A percentile compares a stretch with the other conserved stretches of the same genome.
Conservation (phyloP, 1,284 basidiomycete species). For the Cutaneotrichosporon sp. region DNA sequence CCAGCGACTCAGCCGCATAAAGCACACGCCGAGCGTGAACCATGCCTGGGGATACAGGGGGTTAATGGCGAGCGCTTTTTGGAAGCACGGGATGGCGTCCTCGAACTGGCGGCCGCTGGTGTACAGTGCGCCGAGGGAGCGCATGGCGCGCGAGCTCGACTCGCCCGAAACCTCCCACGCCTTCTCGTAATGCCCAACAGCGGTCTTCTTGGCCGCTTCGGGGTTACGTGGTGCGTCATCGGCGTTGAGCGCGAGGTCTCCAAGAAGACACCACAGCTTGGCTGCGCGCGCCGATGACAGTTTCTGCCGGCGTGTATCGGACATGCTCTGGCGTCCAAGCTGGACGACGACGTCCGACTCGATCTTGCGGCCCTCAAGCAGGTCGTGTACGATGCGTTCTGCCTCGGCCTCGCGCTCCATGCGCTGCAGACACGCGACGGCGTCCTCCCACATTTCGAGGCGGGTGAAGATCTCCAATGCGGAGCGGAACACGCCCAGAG, state of each 20-base stretch:
- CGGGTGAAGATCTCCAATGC: constrained; percentile 87
- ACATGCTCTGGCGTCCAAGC: constrained; percentile 55
- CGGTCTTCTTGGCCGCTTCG: constrained; percentile 39
- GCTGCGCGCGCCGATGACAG: constrained; percentile 71
- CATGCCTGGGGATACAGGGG: constrained; percentile 80
- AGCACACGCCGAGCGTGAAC: constrained; percentile 93
- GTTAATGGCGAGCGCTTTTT: constrained; percentile 76
- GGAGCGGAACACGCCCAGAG: constrained; percentile 75
- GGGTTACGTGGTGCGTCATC: constrained; percentile 31
- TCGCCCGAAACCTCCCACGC: constrained; percentile 79
- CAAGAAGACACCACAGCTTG: constrained; percentile 92
- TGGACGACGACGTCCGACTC: constrained; percentile 70
- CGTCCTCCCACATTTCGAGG: constrained; percentile 96
- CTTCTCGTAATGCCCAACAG: constrained; percentile 67
- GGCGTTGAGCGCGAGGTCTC: constrained; percentile 72
- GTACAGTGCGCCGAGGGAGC: constrained; percentile 79
- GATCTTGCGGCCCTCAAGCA: constrained; percentile 72
- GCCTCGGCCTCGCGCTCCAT: constrained; percentile 74
- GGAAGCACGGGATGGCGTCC: constrained; percentile 63
- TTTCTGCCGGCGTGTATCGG: constrained; percentile 50
- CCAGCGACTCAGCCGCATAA: constrained; percentile 76
- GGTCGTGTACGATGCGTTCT: constrained; percentile 69
- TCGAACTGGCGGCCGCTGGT: constrained; percentile 64
- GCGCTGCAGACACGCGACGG: constrained; percentile 73
- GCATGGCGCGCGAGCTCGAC: constrained; percentile 81